Conservation (phyloP, 305 asterid species). For the Fraxinus floribunda region DNA sequence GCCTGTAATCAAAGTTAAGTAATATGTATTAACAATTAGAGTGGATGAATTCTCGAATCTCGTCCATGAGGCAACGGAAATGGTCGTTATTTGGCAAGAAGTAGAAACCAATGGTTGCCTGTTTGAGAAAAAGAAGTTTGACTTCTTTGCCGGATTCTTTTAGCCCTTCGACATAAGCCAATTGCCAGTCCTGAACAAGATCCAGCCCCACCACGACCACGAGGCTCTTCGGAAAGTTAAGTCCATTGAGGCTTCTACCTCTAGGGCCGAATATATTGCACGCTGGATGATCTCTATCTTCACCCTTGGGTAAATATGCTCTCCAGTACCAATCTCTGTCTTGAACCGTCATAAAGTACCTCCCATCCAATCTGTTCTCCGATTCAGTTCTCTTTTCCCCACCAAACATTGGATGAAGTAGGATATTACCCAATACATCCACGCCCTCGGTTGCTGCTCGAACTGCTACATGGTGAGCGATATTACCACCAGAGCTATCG, state of each 20-base stretch:
- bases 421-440: constrained; percentile 29
- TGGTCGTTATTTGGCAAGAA: constrained; percentile 39
- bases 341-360: constrained; percentile 29
- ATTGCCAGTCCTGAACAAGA: constrained; percentile 39
- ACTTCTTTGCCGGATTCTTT: constrained; percentile 26
- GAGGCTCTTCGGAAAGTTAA: constrained; percentile 28
- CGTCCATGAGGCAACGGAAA: constrained; percentile 31
- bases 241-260: constrained; percentile 27
- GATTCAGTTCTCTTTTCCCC: constrained; percentile 35
- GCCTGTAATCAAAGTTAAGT: not conserved
- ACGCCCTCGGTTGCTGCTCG: constrained; percentile 24
- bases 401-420: constrained; percentile 34
- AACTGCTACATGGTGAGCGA: constrained; percentile 32
- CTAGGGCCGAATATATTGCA: constrained; percentile 37
- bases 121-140: constrained; percentile 27
- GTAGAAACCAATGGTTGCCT: constrained; percentile 38
- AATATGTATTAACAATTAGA: constrained; percentile 13
- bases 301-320: constrained; percentile 33
- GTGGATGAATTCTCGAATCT: constrained; percentile 28
- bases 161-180: constrained; percentile 33
- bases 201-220: constrained; percentile 39
- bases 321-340: constrained; percentile 45
- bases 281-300: constrained; percentile 39
- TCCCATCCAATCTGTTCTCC: constrained; percentile 33
- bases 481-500: constrained; percentile 39